A percentile compares a stretch with the other conserved stretches of the same genome.
Conservation (phyloP, 306 rosid genomes). For the Cucurbita ficifolia region DNA sequence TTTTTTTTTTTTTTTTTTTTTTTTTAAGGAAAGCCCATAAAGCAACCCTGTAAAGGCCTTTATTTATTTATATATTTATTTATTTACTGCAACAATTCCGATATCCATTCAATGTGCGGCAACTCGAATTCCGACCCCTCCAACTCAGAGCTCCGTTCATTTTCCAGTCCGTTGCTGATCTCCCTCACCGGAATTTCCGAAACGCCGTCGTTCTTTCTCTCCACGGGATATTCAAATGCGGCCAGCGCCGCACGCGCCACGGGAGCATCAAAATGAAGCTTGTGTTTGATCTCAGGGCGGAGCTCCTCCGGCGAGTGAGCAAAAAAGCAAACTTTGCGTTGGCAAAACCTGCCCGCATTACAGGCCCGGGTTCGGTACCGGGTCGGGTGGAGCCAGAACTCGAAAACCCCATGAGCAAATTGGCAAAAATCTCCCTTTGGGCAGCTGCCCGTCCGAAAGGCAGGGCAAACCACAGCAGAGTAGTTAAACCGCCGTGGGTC, state of each 20-base stretch:
- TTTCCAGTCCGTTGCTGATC: not conserved
- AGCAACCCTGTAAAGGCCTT: not conserved
- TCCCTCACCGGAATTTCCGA: not conserved
- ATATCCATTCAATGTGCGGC: conserved; percentile 1
- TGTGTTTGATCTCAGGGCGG: conserved; percentile 13
- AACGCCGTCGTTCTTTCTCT: not conserved
- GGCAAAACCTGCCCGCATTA: conserved; percentile 27
- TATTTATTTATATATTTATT: not conserved
- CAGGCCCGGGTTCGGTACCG: conserved; percentile 36
- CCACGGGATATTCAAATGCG: not conserved
- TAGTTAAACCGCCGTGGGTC: conserved; percentile 24
- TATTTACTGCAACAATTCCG: not conserved
- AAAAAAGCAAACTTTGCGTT: conserved; percentile 38
- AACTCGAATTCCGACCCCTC: not conserved
- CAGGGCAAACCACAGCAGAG: conserved; percentile 25
- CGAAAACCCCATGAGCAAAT: conserved; percentile 42
- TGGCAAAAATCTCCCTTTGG: conserved; percentile 25
- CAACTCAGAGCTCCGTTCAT: not conserved
- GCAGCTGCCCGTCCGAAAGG: conserved; percentile 26
- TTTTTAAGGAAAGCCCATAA: too few relatives aligned
- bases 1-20: too few relatives aligned
- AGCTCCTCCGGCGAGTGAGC: conserved; percentile 33
- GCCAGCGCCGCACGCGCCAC: not conserved
- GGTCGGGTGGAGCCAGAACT: conserved; percentile 45
- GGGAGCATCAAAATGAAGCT: not conserved